Evolutionary conservation across 192 early-diverging fungal species (phyloP), one percentile per base, ranked within the genome.

Genomic region (Backusella westeae): DNA sequence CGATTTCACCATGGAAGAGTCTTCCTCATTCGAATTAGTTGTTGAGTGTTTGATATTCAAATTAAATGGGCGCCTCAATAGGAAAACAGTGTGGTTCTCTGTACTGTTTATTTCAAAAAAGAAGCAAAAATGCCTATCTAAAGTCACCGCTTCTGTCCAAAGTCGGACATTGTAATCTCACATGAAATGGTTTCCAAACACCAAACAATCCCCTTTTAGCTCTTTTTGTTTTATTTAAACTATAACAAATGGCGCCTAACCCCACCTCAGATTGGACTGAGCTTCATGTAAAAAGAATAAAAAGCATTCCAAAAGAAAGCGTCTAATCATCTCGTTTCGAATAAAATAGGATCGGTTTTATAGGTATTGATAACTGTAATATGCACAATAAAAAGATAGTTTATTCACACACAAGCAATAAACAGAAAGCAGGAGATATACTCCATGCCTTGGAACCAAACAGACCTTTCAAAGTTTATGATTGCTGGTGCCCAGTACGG

Each of bases 401-500:
- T 9, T 21, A 9, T 19, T 53, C 36, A 39, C 35, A 8, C 70
- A 65, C 46, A n/a, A 34, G 19, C n/a, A 19, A 19, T 26, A 10
- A 29, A 15, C 71, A 90, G 89, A 76, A 88, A 94, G 76, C 89
- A 94, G 71, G 93, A 94, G 77, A 83, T 94, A 12, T 99, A 99
- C 78, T 78, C 91, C 19, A 90, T 98, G 91, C 80, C 90, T 67
- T 98, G 97, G 98, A 91, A 91, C 34, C 90, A 91, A n/a, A 84
- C 96, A 6, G 94, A 98, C 79, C 83, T 99, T 34, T 89, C 89
- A 10, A 94, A 94, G 73, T 94, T 88, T 79, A 86, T 93, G 69
- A 88, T 96, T 17, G 94, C 96, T 0, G 93, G 89, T 2, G 93
- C 96, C 26, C 92, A 94, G 4, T 96, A 92, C 87, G 98, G 95